Conservation (phyloP, 164 flowering plant species). For the Kingdonia uniflora region DNA sequence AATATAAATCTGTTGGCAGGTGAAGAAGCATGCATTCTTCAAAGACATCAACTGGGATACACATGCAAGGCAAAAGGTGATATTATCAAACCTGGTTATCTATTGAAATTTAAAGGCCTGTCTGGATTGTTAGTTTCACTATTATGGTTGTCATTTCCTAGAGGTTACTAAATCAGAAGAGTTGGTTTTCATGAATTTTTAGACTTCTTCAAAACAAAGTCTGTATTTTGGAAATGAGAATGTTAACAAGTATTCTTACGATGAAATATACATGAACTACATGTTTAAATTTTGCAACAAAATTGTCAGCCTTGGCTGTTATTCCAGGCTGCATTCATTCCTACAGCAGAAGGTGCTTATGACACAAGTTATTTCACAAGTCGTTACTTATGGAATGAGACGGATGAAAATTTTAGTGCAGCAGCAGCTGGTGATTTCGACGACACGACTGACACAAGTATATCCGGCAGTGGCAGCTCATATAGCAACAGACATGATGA, state of each 20-base stretch:
- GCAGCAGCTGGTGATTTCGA: constrained; percentile 69
- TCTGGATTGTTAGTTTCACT: no score
- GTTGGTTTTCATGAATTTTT: no score
- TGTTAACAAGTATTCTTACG: no score
- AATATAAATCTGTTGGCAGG: constrained; percentile 38
- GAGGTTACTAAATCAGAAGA: no score
- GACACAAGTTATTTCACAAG: constrained; percentile 98
- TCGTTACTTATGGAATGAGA: constrained; percentile 81
- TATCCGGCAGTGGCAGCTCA: constrained; percentile 53
- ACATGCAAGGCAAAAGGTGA: constrained; percentile 90
- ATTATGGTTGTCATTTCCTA: constrained; percentile 6
- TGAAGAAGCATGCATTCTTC: constrained; percentile 71
- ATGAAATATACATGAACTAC: no score
- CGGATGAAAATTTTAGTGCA: constrained; percentile 45
- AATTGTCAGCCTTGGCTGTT: not conserved
- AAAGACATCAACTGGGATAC: constrained; percentile 93
- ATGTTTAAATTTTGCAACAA: no score
- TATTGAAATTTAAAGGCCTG: not conserved
- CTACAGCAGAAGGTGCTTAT: constrained; percentile 59
- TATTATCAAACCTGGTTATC: not conserved
- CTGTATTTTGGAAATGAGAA: no score
- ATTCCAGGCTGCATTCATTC: constrained; percentile 86
- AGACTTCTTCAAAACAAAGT: no score
- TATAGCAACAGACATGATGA: constrained; percentile 61
- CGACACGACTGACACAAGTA: constrained; percentile 46